Evolutionary conservation across 106 monocot species (phyloP).

Genomic region (Alisma plantagoaquatica): DNA sequence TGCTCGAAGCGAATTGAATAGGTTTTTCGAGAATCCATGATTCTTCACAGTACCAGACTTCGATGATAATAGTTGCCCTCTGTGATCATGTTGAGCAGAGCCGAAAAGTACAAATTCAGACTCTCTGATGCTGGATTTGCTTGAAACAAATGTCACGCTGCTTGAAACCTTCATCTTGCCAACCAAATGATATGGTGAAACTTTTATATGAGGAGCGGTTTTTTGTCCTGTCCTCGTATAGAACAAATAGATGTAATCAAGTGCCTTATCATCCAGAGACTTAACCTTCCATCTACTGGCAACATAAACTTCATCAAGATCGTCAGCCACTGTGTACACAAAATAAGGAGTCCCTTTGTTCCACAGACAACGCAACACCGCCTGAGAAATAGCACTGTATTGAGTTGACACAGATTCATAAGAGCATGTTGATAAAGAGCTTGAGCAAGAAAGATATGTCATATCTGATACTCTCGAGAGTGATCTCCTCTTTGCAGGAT

Average conservation of each 20-base stretch:
- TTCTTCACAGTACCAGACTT: slow-evolving; percentile 13
- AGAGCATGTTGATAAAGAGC: slow-evolving; percentile 18
- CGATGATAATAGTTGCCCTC: slow-evolving; percentile 20
- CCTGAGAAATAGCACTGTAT: slow-evolving; percentile 24
- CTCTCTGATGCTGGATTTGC: slow-evolving; percentile 26
- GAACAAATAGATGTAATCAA: slow-evolving; percentile 60
- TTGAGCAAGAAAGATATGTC: slow-evolving; percentile 14
- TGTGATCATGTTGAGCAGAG: slow-evolving; percentile 10
- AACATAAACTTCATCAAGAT: slow-evolving; percentile 13
- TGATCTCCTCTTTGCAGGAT: slow-evolving; percentile 4
- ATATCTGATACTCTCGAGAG: slow-evolving; percentile 7
- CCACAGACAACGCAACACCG: slow-evolving; percentile 30
- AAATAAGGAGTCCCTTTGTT: slow-evolving; percentile 36
- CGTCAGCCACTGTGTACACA: slow-evolving; percentile 27
- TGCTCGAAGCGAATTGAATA: slow-evolving; percentile 21
- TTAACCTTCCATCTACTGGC: slow-evolving; percentile 36
- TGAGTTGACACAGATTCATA: slow-evolving; percentile 12
- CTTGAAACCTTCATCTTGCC: slow-evolving; percentile 79
- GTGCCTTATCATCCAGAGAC: slow-evolving; percentile 16
- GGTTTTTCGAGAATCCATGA: slow-evolving; percentile 34
- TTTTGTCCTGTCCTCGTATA: slow-evolving; percentile 18
- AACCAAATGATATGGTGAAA: slow-evolving; percentile 16
- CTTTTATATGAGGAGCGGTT: background rate
- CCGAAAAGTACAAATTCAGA: slow-evolving; percentile 71
- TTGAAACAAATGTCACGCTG: slow-evolving; percentile 30